Percentiles rank a stretch among this genome's conserved stretches.
These are phyloP conservation scores for Medicago arabica DNA, from an alignment of 306 rosid genomes.

Conservation along the genomic window DNA sequence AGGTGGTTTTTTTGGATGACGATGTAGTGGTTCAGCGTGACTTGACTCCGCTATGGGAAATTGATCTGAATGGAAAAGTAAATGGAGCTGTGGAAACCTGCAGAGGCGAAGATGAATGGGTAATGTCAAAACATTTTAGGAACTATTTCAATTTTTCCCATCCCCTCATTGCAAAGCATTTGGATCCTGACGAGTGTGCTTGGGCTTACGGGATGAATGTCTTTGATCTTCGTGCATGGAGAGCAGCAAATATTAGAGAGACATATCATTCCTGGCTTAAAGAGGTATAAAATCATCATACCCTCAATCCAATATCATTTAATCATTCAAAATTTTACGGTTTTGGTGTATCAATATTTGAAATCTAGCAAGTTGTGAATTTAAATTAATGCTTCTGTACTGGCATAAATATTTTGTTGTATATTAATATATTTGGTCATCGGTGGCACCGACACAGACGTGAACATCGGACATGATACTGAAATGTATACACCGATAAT, in stretches of 20 bases:
- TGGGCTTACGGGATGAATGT: constrained; percentile 99
- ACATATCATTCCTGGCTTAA: constrained; percentile 91
- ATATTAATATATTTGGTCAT: neutral
- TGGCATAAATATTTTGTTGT: neutral
- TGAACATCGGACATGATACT: neutral
- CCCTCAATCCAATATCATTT: constrained; percentile 9
- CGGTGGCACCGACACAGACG: neutral
- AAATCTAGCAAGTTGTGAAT: constrained; percentile 4
- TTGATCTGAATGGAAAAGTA: constrained; percentile 87
- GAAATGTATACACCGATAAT: neutral
- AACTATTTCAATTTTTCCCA: constrained; percentile 97
- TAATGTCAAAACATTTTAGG: constrained; percentile 90
- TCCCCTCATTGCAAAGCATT: constrained; percentile 67
- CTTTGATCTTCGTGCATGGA: constrained; percentile 88
- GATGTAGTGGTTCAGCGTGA: constrained; percentile 94
- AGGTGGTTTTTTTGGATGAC: constrained; percentile 93
- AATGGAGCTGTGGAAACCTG: constrained; percentile 99
- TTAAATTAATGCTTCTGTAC: constrained; percentile 13
- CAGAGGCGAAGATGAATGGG: constrained; percentile 96
- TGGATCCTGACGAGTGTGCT: constrained; percentile 98
- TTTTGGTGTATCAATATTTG: constrained; percentile 7
- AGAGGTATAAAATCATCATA: constrained; percentile 66
- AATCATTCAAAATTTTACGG: neutral
- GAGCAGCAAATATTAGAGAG: constrained; percentile 76
- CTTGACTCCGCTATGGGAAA: constrained; percentile 90